These are phyloP conservation scores for Tolypocladium paradoxum DNA, from an alignment of 2,329 filamentous ascomycete genomes.

Conservation along the genomic window DNA sequence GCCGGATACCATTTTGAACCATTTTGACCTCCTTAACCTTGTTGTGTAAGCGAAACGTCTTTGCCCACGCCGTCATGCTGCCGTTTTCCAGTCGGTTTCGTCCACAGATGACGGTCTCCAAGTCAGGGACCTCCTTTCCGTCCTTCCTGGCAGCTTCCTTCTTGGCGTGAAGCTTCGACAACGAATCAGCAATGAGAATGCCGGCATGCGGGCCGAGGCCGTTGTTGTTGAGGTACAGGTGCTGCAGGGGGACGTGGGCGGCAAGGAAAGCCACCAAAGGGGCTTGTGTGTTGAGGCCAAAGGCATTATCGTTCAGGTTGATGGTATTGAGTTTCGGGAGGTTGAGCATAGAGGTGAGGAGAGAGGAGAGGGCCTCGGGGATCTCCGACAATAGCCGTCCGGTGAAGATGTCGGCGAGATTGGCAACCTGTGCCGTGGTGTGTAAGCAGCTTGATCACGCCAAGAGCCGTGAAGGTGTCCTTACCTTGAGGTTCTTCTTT, in stretches of 20 bases:
- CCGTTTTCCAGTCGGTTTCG: conserved; percentile 93
- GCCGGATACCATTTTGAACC: conserved; percentile 95
- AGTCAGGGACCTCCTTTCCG: conserved; percentile 62
- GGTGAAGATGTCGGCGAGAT: conserved; percentile 96
- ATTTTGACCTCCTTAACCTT: conserved; percentile 84
- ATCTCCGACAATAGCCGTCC: conserved; percentile 89
- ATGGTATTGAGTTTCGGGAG: conserved; percentile 80
- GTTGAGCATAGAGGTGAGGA: conserved; percentile 78
- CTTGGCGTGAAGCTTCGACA: conserved; percentile 70
- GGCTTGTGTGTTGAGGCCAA: conserved; percentile 88
- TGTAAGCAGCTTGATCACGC: not conserved
- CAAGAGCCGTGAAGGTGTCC: conserved; percentile 4
- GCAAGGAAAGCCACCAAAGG: conserved; percentile 88
- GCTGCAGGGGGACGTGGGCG: conserved; percentile 78
- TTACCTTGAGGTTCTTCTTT: conserved; percentile 71
- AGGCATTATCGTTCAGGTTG: conserved; percentile 96
- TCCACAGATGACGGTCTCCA: conserved; percentile 96
- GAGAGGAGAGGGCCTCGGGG: conserved; percentile 72
- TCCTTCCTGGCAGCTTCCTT: conserved; percentile 68
- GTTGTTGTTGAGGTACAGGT: conserved; percentile 97
- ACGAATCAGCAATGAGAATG: conserved; percentile 76
- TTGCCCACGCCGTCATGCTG: conserved; percentile 92
- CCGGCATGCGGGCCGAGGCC: conserved; percentile 88
- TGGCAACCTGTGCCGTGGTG: conserved; percentile 49
- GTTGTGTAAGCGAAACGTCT: conserved; percentile 71